Percentiles rank a stretch among this genome's conserved stretches.
phyloP scores from a whole-genome alignment of 805 yeast species.

The Zygosaccharomyces gambellarensis region DNA sequence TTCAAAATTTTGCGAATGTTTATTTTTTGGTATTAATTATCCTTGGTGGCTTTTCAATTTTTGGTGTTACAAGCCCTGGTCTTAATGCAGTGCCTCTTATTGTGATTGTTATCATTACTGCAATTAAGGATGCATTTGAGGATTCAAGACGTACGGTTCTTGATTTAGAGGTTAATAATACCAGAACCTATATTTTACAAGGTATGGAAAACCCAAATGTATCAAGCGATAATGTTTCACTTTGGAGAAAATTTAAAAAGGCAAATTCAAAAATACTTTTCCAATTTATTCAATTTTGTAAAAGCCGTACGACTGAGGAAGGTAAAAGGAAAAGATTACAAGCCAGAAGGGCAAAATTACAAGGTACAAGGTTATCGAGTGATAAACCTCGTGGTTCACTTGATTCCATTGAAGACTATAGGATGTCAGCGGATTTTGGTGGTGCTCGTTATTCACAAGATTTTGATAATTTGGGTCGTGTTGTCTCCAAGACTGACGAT shows the following conservation, averaged over 20 bases:
- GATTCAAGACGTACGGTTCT: slow-evolving; percentile 69
- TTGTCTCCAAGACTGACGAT: slow-evolving; percentile 55
- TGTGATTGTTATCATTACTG: slow-evolving; percentile 70
- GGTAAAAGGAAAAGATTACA: slow-evolving; percentile 37
- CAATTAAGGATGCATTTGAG: slow-evolving; percentile 74
- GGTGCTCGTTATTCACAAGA: slow-evolving; percentile 33
- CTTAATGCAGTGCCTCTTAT: slow-evolving; percentile 72
- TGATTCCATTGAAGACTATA: slow-evolving; percentile 34
- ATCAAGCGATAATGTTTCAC: slow-evolving; percentile 55
- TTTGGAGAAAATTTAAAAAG: slow-evolving; percentile 70
- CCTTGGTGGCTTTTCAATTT: slow-evolving; percentile 69
- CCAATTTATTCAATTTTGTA: slow-evolving; percentile 24
- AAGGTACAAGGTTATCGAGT: slow-evolving; percentile 24
- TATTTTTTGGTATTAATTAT: slow-evolving; percentile 78
- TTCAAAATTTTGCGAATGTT: slow-evolving; percentile 82
- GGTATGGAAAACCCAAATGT: slow-evolving; percentile 57
- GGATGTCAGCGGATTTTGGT: slow-evolving; percentile 28
- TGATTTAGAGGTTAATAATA: slow-evolving; percentile 74
- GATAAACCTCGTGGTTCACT: slow-evolving; percentile 37
- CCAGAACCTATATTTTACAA: slow-evolving; percentile 57
- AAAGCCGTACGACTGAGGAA: slow-evolving; percentile 31
- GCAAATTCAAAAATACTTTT: slow-evolving; percentile 35
- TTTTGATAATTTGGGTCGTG: slow-evolving; percentile 49
- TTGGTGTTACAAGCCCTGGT: slow-evolving; percentile 78
- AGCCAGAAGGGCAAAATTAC: slow-evolving; percentile 30